A percentile compares a stretch with the other conserved stretches of the same genome.
Evolutionary conservation across 2,329 filamentous ascomycete species (phyloP).

Genomic region (Cordyceps cicadae): DNA sequence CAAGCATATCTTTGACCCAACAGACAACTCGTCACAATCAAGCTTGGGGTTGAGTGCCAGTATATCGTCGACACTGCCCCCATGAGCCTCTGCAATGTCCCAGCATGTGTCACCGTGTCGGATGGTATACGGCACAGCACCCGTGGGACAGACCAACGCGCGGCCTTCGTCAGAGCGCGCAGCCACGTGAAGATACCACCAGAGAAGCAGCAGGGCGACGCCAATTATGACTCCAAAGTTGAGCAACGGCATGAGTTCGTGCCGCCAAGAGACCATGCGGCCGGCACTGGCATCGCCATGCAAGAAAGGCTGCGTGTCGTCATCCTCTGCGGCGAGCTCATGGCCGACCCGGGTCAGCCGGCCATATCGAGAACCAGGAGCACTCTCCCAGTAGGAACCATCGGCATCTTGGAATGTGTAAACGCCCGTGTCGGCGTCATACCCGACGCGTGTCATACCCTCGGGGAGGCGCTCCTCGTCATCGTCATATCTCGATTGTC

Average conservation of each 20-base stretch:
- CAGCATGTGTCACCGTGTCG: slow-evolving; percentile 44
- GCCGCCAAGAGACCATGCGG: slow-evolving; percentile 38
- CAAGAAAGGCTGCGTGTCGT: slow-evolving; percentile 26
- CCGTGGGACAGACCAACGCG: slow-evolving; percentile 22
- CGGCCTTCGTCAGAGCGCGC: slow-evolving; percentile 17
- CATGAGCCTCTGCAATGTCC: slow-evolving; percentile 37
- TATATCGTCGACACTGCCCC: slow-evolving; percentile 37
- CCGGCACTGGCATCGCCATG: slow-evolving; percentile 9
- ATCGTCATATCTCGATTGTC: slow-evolving; percentile 34
- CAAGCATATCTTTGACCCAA: slow-evolving; percentile 39
- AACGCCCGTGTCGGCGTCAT: slow-evolving; percentile 46
- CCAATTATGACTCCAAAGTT: slow-evolving; percentile 50
- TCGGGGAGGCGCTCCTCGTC: slow-evolving; percentile 46
- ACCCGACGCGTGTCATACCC: slow-evolving; percentile 46
- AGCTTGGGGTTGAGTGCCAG: slow-evolving; percentile 36
- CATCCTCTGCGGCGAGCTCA: slow-evolving; percentile 15
- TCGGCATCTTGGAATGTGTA: slow-evolving; percentile 44
- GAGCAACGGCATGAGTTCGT: slow-evolving; percentile 45
- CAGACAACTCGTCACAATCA: slow-evolving; percentile 36
- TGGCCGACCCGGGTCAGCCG: slow-evolving; percentile 32
- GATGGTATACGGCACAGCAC: slow-evolving; percentile 31
- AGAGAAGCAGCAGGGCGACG: slow-evolving; percentile 40
- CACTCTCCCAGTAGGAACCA: slow-evolving; percentile 42
- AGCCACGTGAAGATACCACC: slow-evolving; percentile 37
- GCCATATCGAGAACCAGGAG: slow-evolving; percentile 42